Evolutionary conservation across 106 monocot species (phyloP), one percentile per base, ranked within the genome.

Genomic region (Acorus calamus): DNA sequence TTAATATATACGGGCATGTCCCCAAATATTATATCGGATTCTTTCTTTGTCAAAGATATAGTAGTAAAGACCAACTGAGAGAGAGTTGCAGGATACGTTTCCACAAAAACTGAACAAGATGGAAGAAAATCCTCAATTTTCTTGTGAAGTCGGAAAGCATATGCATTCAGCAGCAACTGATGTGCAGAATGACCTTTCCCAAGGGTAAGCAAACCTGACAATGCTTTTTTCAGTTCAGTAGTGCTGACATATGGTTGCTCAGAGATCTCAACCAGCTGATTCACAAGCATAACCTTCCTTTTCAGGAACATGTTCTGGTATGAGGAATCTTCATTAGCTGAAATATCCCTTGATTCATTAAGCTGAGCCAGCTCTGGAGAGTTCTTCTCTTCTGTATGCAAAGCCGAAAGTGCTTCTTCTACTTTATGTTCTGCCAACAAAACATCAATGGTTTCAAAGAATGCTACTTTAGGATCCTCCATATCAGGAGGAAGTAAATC

Each of bases 61-160:
- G 84, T 78, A 60, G 96, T 91, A 72, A 96, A 96, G 53, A 91
- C 84, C 65, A 88, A 66, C 65, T 96, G 87, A 2, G 96, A 96
- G 43, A 96, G 78, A 7, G 74, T 85, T 61, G 91, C 96, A 57
- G 87, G 14, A 63, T 85, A 90, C 44, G 96, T 96, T 69, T 91
- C 87, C 47, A 75, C 57, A 65, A 87, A 96, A 11, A 84, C 64
- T 52, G 87, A 87, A 72, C 91, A 96, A 6, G 78, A 83, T 11
- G 84, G 84, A 66, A 96, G 80, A 83, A 96, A 87, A 73, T 66
- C 70, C 52, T 96, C 87, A 53, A 96, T 72, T 43, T 73, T 80
- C 79, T 79, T 88, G 42, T 74, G 87, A 71, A 91, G 78, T 4
- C 69, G 77, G n/a, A 61, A 73, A 55, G 65, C 73, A 77, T 83